Evolutionary conservation across 768 basidiomycete genomes (phyloP).

Genomic region (Panaeolus cyanescens): DNA sequence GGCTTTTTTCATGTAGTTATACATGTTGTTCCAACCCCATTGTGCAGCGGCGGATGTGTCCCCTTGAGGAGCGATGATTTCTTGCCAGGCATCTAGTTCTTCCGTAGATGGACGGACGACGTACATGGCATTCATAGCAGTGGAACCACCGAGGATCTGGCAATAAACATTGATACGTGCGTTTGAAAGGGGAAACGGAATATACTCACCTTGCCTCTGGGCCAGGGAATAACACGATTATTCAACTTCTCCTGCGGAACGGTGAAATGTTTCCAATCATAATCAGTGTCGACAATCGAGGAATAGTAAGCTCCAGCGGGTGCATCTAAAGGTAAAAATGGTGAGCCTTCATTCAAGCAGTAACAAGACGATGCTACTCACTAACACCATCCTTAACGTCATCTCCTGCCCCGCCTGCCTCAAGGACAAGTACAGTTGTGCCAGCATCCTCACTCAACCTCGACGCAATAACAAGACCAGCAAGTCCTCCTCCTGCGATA

Average conservation of each 20-base stretch:
- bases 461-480: constrained; percentile 32
- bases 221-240: constrained; percentile 49
- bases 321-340: constrained; percentile 29
- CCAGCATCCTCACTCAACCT: constrained; percentile 34
- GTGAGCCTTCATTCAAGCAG: not conserved
- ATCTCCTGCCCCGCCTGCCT: constrained; percentile 34
- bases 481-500: constrained; percentile 35
- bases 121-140: constrained; percentile 67
- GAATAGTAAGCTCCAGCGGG: constrained; percentile 50
- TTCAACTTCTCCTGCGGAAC: constrained; percentile 41
- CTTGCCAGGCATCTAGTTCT: constrained; percentile 49
- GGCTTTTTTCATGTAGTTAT: constrained; percentile 46
- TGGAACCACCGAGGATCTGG: constrained; percentile 55
- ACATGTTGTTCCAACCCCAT: constrained; percentile 51
- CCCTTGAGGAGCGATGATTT: constrained; percentile 34
- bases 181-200: not conserved
- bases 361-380: constrained; percentile 24
- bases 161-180: too few species aligned
- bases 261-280: constrained; percentile 53
- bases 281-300: constrained; percentile 43
- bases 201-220: constrained; percentile 49
- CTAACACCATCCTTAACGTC: constrained; percentile 21
- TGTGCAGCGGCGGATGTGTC: constrained; percentile 18
- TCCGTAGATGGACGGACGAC: constrained; percentile 48
- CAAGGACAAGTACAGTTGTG: constrained; percentile 38